These are phyloP conservation scores for Globisporangium radiosum DNA, from an alignment of 352 stramenopile species.

Conservation along the genomic window DNA sequence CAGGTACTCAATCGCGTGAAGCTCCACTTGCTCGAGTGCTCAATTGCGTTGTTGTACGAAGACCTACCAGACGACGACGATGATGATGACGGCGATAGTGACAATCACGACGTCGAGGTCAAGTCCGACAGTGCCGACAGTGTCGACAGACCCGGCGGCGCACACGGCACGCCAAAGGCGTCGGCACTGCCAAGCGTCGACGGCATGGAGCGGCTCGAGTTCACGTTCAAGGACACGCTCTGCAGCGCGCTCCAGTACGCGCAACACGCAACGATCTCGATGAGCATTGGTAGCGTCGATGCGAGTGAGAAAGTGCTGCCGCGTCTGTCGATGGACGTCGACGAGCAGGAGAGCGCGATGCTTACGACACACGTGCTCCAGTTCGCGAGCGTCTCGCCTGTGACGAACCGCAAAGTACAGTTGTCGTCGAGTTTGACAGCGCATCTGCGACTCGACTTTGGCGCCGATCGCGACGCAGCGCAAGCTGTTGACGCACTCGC, in stretches of 20 bases:
- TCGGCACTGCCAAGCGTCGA: slow-evolving; percentile 48
- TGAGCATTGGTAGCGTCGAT: slow-evolving; percentile 56
- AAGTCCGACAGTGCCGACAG: slow-evolving; percentile 15
- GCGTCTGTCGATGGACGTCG: slow-evolving; percentile 66
- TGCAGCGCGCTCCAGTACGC: slow-evolving; percentile 57
- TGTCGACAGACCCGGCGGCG: slow-evolving; percentile 19
- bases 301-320: slow-evolving; percentile 71
- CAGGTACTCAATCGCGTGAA: slow-evolving; percentile 63
- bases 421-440: slow-evolving; percentile 61
- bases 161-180: slow-evolving; percentile 17
- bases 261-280: slow-evolving; percentile 36
- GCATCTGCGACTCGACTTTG: slow-evolving; percentile 60
- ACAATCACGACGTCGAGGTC: slow-evolving; percentile 26
- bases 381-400: slow-evolving; percentile 57
- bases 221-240: slow-evolving; percentile 68
- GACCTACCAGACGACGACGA: slow-evolving; percentile 58
- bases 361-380: slow-evolving; percentile 51
- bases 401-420: slow-evolving; percentile 50
- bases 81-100: slow-evolving; percentile 10
- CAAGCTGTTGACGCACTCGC: slow-evolving; percentile 24
- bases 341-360: slow-evolving; percentile 52
- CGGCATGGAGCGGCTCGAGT: slow-evolving; percentile 58
- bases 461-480: slow-evolving; percentile 5
- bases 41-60: slow-evolving; percentile 75
- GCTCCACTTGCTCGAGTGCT: slow-evolving; percentile 68